phyloP scores from a whole-genome alignment of 2,329 filamentous ascomycete genomes.

The Exophiala sp. region DNA sequence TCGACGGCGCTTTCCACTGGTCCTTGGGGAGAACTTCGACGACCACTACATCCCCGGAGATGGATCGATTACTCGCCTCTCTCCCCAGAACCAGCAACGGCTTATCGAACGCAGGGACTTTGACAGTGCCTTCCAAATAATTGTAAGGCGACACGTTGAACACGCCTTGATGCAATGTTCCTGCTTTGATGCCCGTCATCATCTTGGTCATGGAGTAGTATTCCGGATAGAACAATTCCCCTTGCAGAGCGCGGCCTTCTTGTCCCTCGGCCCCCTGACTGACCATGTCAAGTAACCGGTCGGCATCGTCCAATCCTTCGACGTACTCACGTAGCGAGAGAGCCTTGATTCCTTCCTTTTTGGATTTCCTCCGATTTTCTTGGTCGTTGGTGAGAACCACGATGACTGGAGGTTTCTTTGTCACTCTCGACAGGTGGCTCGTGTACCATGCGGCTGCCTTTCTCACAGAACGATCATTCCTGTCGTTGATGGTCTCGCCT shows the following conservation, averaged over 20 bases:
- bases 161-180: conserved; percentile 83
- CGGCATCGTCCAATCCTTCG: conserved; percentile 72
- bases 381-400: conserved; percentile 94
- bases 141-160: conserved; percentile 98
- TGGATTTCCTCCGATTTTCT: conserved; percentile 77
- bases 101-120: conserved; percentile 84
- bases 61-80: conserved; percentile 91
- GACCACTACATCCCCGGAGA: conserved; percentile 87
- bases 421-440: conserved; percentile 63
- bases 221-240: conserved; percentile 75
- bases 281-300: conserved; percentile 87
- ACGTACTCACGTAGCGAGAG: conserved; percentile 71
- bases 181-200: conserved; percentile 86
- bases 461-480: conserved; percentile 88
- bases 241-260: conserved; percentile 58
- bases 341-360: conserved; percentile 65
- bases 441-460: conserved; percentile 84
- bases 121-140: conserved; percentile 88
- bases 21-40: conserved; percentile 89
- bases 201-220: conserved; percentile 85
- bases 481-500: conserved; percentile 88
- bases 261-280: conserved; percentile 67
- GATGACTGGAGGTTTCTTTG: conserved; percentile 61
- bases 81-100: conserved; percentile 80
- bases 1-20: conserved; percentile 94